Evolutionary conservation across 495 filamentous ascomycete genomes (phyloP), one percentile per base, ranked within the genome.

Genomic region (Penicillium bialowiezense): DNA sequence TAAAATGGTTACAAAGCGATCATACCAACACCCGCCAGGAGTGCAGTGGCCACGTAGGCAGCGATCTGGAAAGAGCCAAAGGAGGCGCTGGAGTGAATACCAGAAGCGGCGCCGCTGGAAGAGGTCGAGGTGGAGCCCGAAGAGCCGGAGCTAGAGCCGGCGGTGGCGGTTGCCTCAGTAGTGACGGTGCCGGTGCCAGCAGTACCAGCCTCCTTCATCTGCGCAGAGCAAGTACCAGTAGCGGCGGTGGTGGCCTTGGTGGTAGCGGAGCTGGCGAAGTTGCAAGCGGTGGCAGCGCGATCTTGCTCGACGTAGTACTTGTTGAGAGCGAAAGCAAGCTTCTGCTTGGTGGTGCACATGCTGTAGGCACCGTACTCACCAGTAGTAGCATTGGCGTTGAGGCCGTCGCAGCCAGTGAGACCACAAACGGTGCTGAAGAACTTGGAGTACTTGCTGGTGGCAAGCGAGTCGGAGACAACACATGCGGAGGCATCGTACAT

Each of bases 361-460:
- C 84, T 82, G 73, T 91, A 97, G 5, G 89, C 84, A 41, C 93
- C 93, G 65, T 95, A 98, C 18, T 72, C 72, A 41, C 90, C 93
- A 17, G 76, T 81, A 41, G 80, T 82, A 12, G 73, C 78, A 64
- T 97, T 89, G 54, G 76, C 70, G 36, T 66, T 66, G 64, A 97
- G 85, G 33, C 89, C 91, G 6, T 65, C 68, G 72, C 93, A 96
- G 48, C 77, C 72, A 28, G 68, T 77, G 48, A 67, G 58, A 46
- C 82, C 81, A 69, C 93, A 98, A 61, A 97, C 78, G 46, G 72
- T 76, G 58, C 71, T 75, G 69, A 97, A 95, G 36, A 95, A 79
- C 1, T 73, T 69, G 24, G 75, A 76, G 60, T 80, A 86, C 34
- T 83, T 74, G 40, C 76, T 62, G 38, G 68, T 63, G 15, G 61